Base-by-base conservation (phyloP, 2,329 filamentous ascomycete species). In the Ambrosiella beaveri region DNA sequence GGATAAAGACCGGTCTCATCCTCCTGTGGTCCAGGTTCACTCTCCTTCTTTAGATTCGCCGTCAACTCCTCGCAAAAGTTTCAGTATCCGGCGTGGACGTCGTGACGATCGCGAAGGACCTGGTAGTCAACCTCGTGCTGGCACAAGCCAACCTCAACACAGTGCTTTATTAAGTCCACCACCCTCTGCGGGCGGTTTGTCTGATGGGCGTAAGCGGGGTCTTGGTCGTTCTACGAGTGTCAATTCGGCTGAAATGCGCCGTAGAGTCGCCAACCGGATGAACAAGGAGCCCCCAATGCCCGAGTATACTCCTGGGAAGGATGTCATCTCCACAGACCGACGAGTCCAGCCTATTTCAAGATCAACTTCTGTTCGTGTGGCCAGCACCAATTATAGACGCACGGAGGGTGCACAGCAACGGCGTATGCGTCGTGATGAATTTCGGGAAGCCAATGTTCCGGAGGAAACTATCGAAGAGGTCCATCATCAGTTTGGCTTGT, bases 361-460 rank as follows among this genome's bases (percentile, higher is more conserved):
- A 56, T 78, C 79, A 1, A 77, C 84, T 17, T 82, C 85, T 5
- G 77, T 81, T 65, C 81, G 91, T 62, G 84, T 91, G 7, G 93
- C 93, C 69, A 95, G 89, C 3, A 77, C 96, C 19, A 88, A 90
- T 1, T 90, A 97, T 68, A 87, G 88, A 50, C 81, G 91, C 44
- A 80, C 88, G 61, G 91, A 96, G 68, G 95, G 89, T 68, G 95
- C 96, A 57, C 91, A 96, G 70, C 87, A 86, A 51, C 80, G 91
- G 59, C 81, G 91, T 57, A 78, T 83, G 58, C 79, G 81, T 56
- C 56, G 59, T 64, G 87, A 90, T 64, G 84, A 85, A 59, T 75
- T 78, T 12, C 78, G 80, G 57, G 83, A 88, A 62, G 81, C 83
- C 17, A 86, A 93, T 64, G 85, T 96, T 1, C 86, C 86, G 0